Evolutionary conservation across 768 basidiomycete genomes (phyloP).

Genomic region (Trametes cubensis): DNA sequence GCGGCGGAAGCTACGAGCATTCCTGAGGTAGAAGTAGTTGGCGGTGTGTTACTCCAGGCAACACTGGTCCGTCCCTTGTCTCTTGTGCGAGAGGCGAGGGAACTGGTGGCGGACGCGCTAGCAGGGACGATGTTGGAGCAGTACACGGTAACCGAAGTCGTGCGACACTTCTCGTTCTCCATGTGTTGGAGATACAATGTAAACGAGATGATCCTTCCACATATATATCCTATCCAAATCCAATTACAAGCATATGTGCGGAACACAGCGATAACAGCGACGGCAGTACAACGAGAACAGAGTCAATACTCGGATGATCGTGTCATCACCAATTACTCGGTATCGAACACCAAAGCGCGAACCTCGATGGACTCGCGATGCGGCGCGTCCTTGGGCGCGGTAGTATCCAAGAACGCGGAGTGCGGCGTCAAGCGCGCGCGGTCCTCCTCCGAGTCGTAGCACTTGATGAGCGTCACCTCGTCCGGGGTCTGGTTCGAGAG

Average conservation of each 20-base stretch:
- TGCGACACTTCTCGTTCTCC: too few relatives aligned
- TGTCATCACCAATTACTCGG: slow-evolving; percentile 26
- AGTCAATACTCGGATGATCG: too few relatives aligned
- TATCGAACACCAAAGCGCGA: slow-evolving; percentile 41
- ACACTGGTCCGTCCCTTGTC: neutral
- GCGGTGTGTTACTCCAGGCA: neutral
- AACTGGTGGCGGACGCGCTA: neutral
- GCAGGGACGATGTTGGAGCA: neutral
- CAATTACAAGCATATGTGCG: too few relatives aligned
- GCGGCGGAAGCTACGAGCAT: too few relatives aligned
- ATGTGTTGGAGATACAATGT: too few relatives aligned
- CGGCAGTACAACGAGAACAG: too few relatives aligned
- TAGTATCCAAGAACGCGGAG: slow-evolving; percentile 39
- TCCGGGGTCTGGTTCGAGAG: slow-evolving; percentile 40
- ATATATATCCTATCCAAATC: too few relatives aligned
- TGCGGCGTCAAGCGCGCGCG: slow-evolving; percentile 41
- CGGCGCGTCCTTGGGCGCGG: slow-evolving; percentile 35
- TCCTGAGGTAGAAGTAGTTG: too few relatives aligned
- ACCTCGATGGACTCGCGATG: slow-evolving; percentile 44
- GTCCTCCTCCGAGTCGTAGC: slow-evolving; percentile 41
- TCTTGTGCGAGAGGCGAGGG: neutral
- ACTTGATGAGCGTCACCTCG: slow-evolving; percentile 44
- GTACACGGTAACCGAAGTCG: neutral
- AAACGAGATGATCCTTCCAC: too few relatives aligned
- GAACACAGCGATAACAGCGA: too few relatives aligned